Conservation (phyloP, 2,329 filamentous ascomycete species). For the Alternaria burnsii region DNA sequence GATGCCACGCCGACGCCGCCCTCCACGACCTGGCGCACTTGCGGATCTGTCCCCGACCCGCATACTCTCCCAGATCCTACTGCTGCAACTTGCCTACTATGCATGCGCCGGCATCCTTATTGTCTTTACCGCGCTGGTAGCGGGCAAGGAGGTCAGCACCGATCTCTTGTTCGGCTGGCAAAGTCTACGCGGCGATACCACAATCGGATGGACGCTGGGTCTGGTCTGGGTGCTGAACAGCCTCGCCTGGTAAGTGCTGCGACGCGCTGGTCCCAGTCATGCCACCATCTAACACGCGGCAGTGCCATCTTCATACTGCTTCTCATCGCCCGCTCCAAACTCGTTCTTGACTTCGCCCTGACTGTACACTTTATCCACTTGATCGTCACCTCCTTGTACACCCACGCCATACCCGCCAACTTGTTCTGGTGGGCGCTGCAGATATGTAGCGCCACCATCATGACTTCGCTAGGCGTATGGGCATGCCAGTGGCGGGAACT, state of each 20-base stretch:
- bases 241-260: constrained; percentile 64
- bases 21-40: constrained; percentile 71
- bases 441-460: constrained; percentile 66
- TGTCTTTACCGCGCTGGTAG: constrained; percentile 72
- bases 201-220: constrained; percentile 73
- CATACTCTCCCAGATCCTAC: constrained; percentile 71
- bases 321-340: constrained; percentile 86
- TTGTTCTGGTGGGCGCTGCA: constrained; percentile 87
- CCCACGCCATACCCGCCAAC: constrained; percentile 76
- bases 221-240: constrained; percentile 73
- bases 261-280: neutral
- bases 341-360: constrained; percentile 92
- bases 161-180: constrained; percentile 71
- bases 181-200: constrained; percentile 71
- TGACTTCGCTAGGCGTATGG: constrained; percentile 82
- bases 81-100: constrained; percentile 73
- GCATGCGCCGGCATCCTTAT: constrained; percentile 68
- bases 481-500: constrained; percentile 91
- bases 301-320: constrained; percentile 86
- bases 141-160: constrained; percentile 66
- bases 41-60: constrained; percentile 72
- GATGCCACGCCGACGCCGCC: constrained; percentile 67
- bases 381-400: constrained; percentile 79
- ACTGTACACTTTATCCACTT: constrained; percentile 88
- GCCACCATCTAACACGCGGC: constrained; percentile 25